Conservation (phyloP, 2,329 filamentous ascomycete species). For the Aspergillus sergii region DNA sequence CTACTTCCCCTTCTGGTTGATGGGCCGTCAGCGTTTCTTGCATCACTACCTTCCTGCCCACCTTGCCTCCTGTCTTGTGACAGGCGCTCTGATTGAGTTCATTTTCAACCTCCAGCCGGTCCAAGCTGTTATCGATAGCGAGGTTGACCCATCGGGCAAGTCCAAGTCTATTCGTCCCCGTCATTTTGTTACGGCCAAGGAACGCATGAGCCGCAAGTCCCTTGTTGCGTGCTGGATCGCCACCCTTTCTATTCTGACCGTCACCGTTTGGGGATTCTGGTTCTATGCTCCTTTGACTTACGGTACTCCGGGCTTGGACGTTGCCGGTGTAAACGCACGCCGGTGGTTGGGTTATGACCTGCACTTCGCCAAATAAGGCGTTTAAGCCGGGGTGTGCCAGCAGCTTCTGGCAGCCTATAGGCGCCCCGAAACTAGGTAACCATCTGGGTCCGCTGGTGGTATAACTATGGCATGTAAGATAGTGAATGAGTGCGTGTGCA, state of each 20-base stretch:
- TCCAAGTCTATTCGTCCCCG: constrained; percentile 44
- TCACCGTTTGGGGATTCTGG: constrained; percentile 77
- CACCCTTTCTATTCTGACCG: constrained; percentile 66
- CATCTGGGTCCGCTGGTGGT: background rate
- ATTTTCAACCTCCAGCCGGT: constrained; percentile 87
- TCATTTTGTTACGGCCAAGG: constrained; percentile 74
- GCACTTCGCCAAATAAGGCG: constrained; percentile 89
- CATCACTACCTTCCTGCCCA: constrained; percentile 97
- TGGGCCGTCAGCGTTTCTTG: constrained; percentile 96
- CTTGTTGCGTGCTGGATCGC: constrained; percentile 79
- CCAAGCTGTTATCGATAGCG: constrained; percentile 47
- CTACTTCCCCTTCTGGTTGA: constrained; percentile 96
- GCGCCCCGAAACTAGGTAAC: background rate
- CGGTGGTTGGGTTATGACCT: constrained; percentile 98
- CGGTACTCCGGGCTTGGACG: constrained; percentile 82
- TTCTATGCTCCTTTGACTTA: constrained; percentile 97
- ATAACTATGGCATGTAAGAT: constrained; percentile 4
- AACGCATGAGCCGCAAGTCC: constrained; percentile 79
- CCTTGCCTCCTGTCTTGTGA: constrained; percentile 84
- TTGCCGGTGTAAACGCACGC: constrained; percentile 75
- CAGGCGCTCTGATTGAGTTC: constrained; percentile 90
- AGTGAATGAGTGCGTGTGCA: background rate
- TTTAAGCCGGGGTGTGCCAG: background rate
- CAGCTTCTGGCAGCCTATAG: background rate
- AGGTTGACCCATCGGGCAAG: constrained; percentile 41